Evolutionary conservation across 805 yeast genomes (phyloP), one percentile per base, ranked within the genome.

Genomic region (Kazachstania psychrophila): DNA sequence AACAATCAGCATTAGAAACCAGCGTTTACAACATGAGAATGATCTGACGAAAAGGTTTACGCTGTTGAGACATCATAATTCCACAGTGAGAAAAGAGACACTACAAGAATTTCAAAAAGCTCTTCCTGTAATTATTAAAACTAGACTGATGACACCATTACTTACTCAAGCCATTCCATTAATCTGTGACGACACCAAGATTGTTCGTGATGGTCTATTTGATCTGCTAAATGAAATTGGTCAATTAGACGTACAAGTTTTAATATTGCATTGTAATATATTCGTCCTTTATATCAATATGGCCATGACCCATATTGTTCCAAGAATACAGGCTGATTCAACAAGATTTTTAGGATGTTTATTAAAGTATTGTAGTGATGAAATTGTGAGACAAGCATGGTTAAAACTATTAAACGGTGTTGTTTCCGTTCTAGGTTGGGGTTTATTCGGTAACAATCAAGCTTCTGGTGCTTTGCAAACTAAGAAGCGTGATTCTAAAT

Each of bases 221-320:
- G 61, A 64, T 0, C 55, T 80, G 10, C 58, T 79, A 4, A 58
- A 61, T 3, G 66, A 68, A 6, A 64, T 77, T 23, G 72, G 75
- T 2, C 50, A 56, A 11, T 58, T 59, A 18, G 78, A 75, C 46
- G 68, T 72, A 0, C 73, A 74, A 4, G 62, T 81, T 19, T 59
- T 81, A 41, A 73, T 72, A 38, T 56, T 81, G 18, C 85, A 81
- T 63, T 64, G 77, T 50, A 62, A 75, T 42, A 60, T 70, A 15
- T 52, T 81, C 37, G 69, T 82, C n/a, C 66, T 89, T 22, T 88
- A 81, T 55, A 68, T 89, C 13, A 82, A 81, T 47, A 79, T 89
- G 36, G 94, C 95, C 3, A 89, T 92, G 96, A 82, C 96, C 13
- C 96, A 92, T 56, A 81, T 92, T 28, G 72, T 72, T 22, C 77